phyloP scores from a whole-genome alignment of 2,329 filamentous ascomycete species.

The Penicillium brevicompactum region DNA sequence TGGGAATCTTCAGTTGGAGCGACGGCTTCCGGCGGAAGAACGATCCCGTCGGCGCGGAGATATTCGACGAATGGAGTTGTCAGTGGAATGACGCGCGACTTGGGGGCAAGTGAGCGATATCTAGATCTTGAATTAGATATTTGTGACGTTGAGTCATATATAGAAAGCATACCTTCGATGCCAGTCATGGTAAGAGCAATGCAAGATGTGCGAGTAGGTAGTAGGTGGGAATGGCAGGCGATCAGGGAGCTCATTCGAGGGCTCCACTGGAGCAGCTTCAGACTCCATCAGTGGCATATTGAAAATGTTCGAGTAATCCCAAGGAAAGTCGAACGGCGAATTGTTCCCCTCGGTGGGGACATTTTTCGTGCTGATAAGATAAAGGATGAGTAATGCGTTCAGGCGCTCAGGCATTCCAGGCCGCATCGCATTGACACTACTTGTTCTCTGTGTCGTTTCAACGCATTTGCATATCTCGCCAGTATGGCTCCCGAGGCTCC shows the following conservation, averaged over 20 bases:
- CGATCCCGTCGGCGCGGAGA: constrained; percentile 87
- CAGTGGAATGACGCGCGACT: constrained; percentile 81
- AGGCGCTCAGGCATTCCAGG: constrained; percentile 11
- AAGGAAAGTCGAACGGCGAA: constrained; percentile 1
- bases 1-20: constrained; percentile 44
- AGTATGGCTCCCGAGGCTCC: constrained; percentile 58
- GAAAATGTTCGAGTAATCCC: neutral
- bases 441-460: constrained; percentile 6
- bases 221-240: constrained; percentile 76
- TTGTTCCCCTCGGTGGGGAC: constrained; percentile 19
- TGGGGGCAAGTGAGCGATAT: constrained; percentile 79
- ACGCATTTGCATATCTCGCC: constrained; percentile 10
- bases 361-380: constrained; percentile 27
- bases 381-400: constrained; percentile 12
- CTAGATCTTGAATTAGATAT: constrained; percentile 42
- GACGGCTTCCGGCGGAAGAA: constrained; percentile 62
- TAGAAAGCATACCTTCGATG: constrained; percentile 65
- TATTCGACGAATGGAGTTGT: constrained; percentile 77
- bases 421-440: constrained; percentile 7
- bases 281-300: constrained; percentile 35
- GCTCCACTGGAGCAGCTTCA: constrained; percentile 16
- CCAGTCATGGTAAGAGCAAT: constrained; percentile 95
- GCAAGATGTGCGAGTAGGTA: constrained; percentile 81
- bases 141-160: neutral
- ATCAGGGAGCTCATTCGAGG: constrained; percentile 22